Conservation (phyloP, 1,284 basidiomycete genomes). For the Naganishia sp. region DNA sequence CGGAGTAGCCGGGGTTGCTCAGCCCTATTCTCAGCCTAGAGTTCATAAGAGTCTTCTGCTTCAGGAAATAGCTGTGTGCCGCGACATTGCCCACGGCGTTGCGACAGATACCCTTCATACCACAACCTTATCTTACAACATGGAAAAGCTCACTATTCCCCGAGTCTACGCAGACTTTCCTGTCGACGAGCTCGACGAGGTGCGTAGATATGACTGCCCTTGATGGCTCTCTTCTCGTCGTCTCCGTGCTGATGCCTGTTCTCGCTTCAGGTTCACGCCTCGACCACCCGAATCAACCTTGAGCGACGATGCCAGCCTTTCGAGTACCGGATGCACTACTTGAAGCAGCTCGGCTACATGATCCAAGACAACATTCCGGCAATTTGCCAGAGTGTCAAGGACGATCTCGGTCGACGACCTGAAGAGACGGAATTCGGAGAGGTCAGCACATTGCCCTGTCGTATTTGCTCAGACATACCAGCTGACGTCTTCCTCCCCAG, state of each 20-base stretch:
- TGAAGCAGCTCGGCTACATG: conserved; percentile 65
- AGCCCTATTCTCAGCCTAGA: too few relatives aligned
- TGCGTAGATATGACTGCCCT: neutral
- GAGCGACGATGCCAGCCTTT: conserved; percentile 40
- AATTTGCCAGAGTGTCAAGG: conserved; percentile 58
- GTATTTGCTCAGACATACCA: neutral
- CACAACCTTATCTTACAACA: neutral
- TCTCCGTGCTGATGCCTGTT: neutral
- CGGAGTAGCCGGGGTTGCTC: too few relatives aligned
- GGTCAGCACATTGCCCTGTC: neutral
- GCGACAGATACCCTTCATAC: too few relatives aligned
- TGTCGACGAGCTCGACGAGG: conserved; percentile 15
- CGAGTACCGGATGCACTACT: conserved; percentile 63
- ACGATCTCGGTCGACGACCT: conserved; percentile 62
- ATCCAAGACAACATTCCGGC: conserved; percentile 62
- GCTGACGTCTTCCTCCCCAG: conserved; percentile 32
- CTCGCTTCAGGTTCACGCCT: conserved; percentile 12
- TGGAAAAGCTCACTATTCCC: conserved; percentile 8
- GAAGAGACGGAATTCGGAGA: conserved; percentile 56
- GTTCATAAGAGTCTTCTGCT: too few relatives aligned
- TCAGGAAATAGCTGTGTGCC: too few relatives aligned
- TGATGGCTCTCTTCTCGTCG: neutral
- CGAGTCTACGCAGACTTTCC: conserved; percentile 25
- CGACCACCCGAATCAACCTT: conserved; percentile 11
- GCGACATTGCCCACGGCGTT: too few relatives aligned